phyloP scores from a whole-genome alignment of 176 grass and related monocot genomes.

The Carex scoparia region DNA sequence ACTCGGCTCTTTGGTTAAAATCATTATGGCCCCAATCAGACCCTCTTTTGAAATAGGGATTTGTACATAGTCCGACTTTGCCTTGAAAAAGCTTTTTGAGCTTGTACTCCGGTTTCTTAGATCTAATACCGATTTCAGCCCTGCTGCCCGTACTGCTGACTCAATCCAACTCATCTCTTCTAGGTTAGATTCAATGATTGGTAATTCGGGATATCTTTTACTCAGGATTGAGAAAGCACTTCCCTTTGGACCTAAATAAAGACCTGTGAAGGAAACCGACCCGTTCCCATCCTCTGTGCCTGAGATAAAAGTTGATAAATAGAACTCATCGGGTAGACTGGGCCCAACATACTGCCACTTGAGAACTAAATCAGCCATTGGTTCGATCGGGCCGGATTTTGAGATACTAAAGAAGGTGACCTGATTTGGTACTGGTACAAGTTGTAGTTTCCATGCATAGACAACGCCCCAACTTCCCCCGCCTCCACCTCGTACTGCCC shows the following conservation, averaged over 20 bases:
- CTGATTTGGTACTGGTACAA: slow-evolving; percentile 35
- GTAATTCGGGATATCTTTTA: slow-evolving; percentile 35
- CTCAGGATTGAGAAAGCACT: slow-evolving; percentile 16
- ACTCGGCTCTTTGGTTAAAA: slow-evolving; percentile 15
- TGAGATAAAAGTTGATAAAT: slow-evolving; percentile 19
- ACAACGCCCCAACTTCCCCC: slow-evolving; percentile 73
- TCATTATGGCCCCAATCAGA: slow-evolving; percentile 14
- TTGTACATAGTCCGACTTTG: slow-evolving; percentile 58
- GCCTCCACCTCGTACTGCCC: slow-evolving; percentile 62
- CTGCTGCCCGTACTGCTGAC: slow-evolving; percentile 39
- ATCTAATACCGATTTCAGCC: background rate
- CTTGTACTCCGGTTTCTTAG: background rate
- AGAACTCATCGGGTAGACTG: slow-evolving; percentile 49
- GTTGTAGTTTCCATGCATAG: slow-evolving; percentile 71
- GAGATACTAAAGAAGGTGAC: slow-evolving; percentile 26
- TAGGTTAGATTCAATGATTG: slow-evolving; percentile 14
- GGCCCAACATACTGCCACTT: slow-evolving; percentile 49
- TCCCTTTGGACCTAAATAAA: slow-evolving; percentile 25
- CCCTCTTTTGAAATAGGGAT: background rate
- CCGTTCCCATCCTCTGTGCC: slow-evolving; percentile 20
- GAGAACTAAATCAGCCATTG: slow-evolving; percentile 36
- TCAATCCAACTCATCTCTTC: slow-evolving; percentile 57
- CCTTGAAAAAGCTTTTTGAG: slow-evolving; percentile 27
- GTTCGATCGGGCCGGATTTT: slow-evolving; percentile 11
- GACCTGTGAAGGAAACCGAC: slow-evolving; percentile 35